These are phyloP conservation scores for Leucoagaricus sp. DNA, from an alignment of 1,284 basidiomycete species.

Conservation along the genomic window DNA sequence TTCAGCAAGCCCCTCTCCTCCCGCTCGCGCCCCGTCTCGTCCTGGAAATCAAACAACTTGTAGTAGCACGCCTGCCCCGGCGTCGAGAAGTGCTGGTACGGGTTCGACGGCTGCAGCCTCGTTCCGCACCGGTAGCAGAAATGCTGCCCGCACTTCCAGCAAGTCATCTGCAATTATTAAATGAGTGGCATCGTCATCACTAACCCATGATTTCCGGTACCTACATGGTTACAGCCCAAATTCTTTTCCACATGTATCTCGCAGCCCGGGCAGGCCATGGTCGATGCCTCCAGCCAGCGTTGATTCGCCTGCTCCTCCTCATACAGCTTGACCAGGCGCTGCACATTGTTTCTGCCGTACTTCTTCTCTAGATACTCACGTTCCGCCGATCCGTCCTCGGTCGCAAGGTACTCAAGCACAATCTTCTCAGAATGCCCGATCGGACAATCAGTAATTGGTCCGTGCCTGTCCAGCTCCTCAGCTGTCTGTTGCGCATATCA, in stretches of 20 bases:
- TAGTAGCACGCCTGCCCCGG: slow-evolving; percentile 57
- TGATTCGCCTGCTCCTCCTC: slow-evolving; percentile 69
- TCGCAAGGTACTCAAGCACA: slow-evolving; percentile 61
- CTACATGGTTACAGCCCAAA: slow-evolving; percentile 75
- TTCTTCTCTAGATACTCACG: slow-evolving; percentile 54
- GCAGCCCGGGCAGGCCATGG: slow-evolving; percentile 74
- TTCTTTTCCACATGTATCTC: slow-evolving; percentile 71
- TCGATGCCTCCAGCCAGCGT: slow-evolving; percentile 62
- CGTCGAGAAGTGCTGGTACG: slow-evolving; percentile 71
- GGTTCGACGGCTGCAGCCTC: slow-evolving; percentile 49
- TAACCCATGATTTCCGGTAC: slow-evolving; percentile 26
- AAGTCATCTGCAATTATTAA: slow-evolving; percentile 62
- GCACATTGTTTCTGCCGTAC: slow-evolving; percentile 61
- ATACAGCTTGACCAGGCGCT: slow-evolving; percentile 55
- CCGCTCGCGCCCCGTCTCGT: slow-evolving; percentile 29
- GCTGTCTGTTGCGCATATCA: slow-evolving; percentile 1
- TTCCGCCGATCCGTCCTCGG: slow-evolving; percentile 48
- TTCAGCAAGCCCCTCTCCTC: slow-evolving; percentile 46
- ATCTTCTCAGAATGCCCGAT: slow-evolving; percentile 62
- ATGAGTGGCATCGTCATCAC: not conserved
- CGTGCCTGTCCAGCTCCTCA: slow-evolving; percentile 56
- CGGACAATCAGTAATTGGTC: slow-evolving; percentile 65
- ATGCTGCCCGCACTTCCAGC: slow-evolving; percentile 64
- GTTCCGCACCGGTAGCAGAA: slow-evolving; percentile 79
- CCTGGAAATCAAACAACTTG: slow-evolving; percentile 62